Conservation (phyloP, 805 yeast species). For the Cyberlindnera xishuangbannaensis region DNA sequence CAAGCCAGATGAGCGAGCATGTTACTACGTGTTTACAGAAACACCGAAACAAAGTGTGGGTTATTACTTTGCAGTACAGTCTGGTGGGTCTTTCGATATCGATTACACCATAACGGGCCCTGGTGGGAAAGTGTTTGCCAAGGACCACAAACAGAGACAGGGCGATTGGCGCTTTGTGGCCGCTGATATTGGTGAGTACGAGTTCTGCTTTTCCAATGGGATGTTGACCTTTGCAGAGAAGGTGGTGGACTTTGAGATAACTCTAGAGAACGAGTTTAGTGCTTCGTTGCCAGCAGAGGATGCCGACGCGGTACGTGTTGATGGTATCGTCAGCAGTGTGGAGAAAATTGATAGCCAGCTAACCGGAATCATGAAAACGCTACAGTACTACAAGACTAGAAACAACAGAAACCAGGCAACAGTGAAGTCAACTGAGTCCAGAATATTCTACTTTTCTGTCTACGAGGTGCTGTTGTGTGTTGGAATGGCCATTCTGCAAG, state of each 20-base stretch:
- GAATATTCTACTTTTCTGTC: conserved; percentile 73
- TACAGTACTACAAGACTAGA: conserved; percentile 85
- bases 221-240: conserved; percentile 71
- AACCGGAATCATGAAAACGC: conserved; percentile 46
- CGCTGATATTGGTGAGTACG: conserved; percentile 53
- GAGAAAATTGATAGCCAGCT: conserved; percentile 55
- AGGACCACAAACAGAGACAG: conserved; percentile 53
- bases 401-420: conserved; percentile 88
- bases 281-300: conserved; percentile 27
- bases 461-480: conserved; percentile 70
- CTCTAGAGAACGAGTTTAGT: conserved; percentile 40
- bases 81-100: conserved; percentile 64
- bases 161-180: conserved; percentile 57
- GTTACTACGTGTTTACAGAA: conserved; percentile 67
- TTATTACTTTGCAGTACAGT: conserved; percentile 63
- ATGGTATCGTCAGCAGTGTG: conserved; percentile 35
- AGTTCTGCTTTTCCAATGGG: conserved; percentile 58
- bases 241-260: conserved; percentile 58
- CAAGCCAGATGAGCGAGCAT: conserved; percentile 68
- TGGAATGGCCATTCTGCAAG: conserved; percentile 67
- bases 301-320: conserved; percentile 46
- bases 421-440: conserved; percentile 72
- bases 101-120: conserved; percentile 58
- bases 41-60: conserved; percentile 55
- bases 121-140: conserved; percentile 39